A percentile compares a stretch with the other conserved stretches of the same genome.
phyloP scores from a whole-genome alignment of 495 filamentous ascomycete genomes.

The Penicillium waksmanii region DNA sequence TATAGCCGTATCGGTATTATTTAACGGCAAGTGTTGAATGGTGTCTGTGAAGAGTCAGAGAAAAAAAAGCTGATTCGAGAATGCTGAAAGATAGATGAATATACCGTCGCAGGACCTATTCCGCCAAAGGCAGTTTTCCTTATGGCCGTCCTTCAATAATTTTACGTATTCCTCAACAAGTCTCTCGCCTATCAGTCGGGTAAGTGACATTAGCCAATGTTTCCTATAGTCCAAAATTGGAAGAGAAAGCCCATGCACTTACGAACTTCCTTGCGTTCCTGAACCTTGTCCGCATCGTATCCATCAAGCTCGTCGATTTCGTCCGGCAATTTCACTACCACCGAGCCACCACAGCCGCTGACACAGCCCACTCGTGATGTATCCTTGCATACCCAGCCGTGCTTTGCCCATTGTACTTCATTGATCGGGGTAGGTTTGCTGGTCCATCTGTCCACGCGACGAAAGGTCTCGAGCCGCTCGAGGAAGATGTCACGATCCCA shows the following conservation, averaged over 20 bases:
- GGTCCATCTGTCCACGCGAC: constrained; percentile 87
- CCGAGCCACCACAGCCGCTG: constrained; percentile 76
- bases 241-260: constrained; percentile 23
- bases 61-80: neutral
- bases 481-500: constrained; percentile 85
- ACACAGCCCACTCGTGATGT: constrained; percentile 81
- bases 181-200: constrained; percentile 40
- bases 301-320: constrained; percentile 55
- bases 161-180: constrained; percentile 78
- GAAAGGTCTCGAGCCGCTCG: constrained; percentile 80
- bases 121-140: constrained; percentile 85
- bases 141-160: constrained; percentile 74
- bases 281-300: constrained; percentile 57
- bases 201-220: neutral
- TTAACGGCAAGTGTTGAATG: constrained; percentile 60
- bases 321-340: constrained; percentile 78
- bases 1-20: constrained; percentile 60
- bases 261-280: constrained; percentile 66
- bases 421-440: constrained; percentile 73
- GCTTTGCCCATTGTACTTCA: constrained; percentile 94
- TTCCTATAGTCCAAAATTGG: neutral
- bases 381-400: constrained; percentile 86
- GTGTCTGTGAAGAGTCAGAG: constrained; percentile 41
- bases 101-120: constrained; percentile 81
- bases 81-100: constrained; percentile 12